Base-by-base conservation (phyloP, 2,329 filamentous ascomycete genomes). In the Penicillium sclerotigenum region DNA sequence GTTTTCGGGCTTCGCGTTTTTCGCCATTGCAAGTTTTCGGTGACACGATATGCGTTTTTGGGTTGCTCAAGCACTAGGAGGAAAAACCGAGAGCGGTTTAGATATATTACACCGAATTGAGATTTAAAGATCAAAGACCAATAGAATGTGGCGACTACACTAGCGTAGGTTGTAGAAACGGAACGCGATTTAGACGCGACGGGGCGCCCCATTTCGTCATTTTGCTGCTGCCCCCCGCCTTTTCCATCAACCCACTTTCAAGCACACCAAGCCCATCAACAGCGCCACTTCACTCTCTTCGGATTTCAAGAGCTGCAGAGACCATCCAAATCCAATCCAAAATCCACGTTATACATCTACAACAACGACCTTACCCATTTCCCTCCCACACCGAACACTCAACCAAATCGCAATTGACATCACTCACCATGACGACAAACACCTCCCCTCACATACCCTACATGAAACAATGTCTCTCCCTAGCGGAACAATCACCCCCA, bases 401-500 rank as follows among this genome's bases (percentile, higher is more conserved):
- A 54, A 45, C 54, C 38, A 57, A 31, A 34, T 40, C 13, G 22
- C 47, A 38, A 40, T 28, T 33, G 7, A 60, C 41, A 48, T 43
- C 38, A 43, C 53, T 47, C 61, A 60, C 54, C 24, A 65, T 65
- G 63, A 46, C 62, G 46, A 59, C 59, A 26, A 51, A 51, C 28
- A 57, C 59, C 48, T 65, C 72, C 48, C 63, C 68, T 24, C 75
- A 77, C 58, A 57, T 71, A 38, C 58, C 69, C 55, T 85, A 85
- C 69, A 88, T 97, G 79, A 82, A 79, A 52, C 78, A 87, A 54
- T 91, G 91, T 36, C 83, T 97, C 55, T 76, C 81, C n/a, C 80
- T 91, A 60, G 92, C 94, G 13, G 81, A 82, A 34, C 83, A 88
- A 61, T 96, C 92, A 11, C 89, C 90, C 2, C 90, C 91, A 28